Conservation (phyloP, 2,329 filamentous ascomycete species). For the Pleomassaria siparia region DNA sequence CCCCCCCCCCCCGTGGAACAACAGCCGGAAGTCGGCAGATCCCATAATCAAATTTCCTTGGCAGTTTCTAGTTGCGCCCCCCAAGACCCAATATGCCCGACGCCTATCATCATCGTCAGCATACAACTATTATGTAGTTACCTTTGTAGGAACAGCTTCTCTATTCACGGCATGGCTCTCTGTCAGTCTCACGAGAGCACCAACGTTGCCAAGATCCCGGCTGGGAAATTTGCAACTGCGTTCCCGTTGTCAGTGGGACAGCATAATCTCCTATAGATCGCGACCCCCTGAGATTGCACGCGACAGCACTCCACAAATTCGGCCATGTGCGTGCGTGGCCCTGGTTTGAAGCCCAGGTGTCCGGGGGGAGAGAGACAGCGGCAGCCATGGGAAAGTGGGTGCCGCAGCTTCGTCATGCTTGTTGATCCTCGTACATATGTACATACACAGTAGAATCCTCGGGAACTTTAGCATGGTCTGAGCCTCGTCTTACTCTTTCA, state of each 20-base stretch:
- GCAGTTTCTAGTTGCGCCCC: not conserved
- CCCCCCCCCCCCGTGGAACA: not conserved
- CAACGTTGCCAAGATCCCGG: not conserved
- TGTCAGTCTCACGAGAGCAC: not conserved
- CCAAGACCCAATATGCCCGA: not conserved
- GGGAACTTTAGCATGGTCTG: no score
- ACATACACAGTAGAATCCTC: no score
- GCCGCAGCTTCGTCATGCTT: constrained; percentile 27
- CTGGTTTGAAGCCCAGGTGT: not conserved
- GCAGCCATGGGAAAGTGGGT: not conserved
- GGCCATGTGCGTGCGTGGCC: not conserved
- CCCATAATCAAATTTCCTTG: not conserved
- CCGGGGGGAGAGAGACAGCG: not conserved
- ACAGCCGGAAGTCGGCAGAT: constrained; percentile 2
- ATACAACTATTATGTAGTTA: not conserved
- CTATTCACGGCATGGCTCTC: no score
- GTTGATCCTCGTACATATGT: not conserved
- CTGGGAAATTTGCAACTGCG: no score
- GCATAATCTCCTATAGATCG: not conserved
- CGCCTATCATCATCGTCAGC: not conserved
- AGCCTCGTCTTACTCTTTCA: constrained; percentile 11
- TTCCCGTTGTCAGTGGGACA: not conserved
- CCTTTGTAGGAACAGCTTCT: no score
- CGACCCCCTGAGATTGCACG: not conserved
- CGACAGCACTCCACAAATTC: constrained; percentile 2